phyloP scores from a whole-genome alignment of 768 basidiomycete genomes.

The Lactarius indigo region DNA sequence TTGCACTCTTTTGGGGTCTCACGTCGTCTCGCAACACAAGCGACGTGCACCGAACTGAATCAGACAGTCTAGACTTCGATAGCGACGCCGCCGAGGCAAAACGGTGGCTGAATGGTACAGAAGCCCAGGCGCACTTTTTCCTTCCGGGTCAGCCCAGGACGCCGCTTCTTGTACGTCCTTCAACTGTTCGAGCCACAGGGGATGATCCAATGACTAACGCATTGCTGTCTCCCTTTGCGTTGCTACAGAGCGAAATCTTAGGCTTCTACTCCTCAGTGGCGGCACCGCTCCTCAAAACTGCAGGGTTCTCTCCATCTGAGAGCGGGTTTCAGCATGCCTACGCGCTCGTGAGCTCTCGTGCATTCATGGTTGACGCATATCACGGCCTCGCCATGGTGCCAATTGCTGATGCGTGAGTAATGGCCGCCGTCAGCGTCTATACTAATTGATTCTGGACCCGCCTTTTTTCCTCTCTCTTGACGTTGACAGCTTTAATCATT shows the following conservation, averaged over 20 bases:
- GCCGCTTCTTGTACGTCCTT: conserved; percentile 16
- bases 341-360: conserved; percentile 72
- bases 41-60: neutral
- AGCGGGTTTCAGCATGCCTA: conserved; percentile 52
- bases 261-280: conserved; percentile 18
- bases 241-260: conserved; percentile 14
- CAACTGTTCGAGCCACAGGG: neutral
- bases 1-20: conserved; percentile 31
- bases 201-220: neutral
- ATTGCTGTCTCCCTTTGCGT: neutral
- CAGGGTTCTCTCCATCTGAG: conserved; percentile 30
- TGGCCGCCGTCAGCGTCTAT: neutral
- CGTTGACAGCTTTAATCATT: conserved; percentile 64
- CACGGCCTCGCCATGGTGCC: conserved; percentile 83
- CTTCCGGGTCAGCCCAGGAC: conserved; percentile 12
- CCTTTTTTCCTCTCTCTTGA: conserved; percentile 8
- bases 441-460: neutral
- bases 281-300: conserved; percentile 28
- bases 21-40: neutral
- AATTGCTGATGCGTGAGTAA: conserved; percentile 72
- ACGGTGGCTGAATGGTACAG: conserved; percentile 22
- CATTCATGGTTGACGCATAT: conserved; percentile 79
- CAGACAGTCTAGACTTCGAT: conserved; percentile 8
- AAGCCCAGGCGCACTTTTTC: conserved; percentile 16
- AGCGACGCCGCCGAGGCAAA: conserved; percentile 21